Conservation (phyloP, 2,329 filamentous ascomycete genomes). For the Whalleya microplaca region DNA sequence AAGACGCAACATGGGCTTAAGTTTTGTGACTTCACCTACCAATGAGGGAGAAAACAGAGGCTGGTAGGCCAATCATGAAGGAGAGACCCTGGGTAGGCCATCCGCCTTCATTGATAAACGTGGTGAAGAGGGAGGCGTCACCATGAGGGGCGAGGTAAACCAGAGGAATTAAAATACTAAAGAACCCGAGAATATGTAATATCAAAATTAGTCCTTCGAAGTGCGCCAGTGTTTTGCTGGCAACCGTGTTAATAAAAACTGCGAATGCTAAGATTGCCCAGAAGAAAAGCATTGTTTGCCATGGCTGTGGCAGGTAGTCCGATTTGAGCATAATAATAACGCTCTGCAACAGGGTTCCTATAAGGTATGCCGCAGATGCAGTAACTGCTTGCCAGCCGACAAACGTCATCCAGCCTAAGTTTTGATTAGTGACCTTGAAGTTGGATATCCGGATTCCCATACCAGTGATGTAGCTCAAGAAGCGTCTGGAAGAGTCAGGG, state of each 20-base stretch:
- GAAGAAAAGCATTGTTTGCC: conserved; percentile 27
- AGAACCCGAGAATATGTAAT: conserved; percentile 50
- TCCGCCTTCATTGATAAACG: conserved; percentile 28
- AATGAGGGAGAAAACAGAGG: not conserved
- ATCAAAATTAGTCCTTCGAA: conserved; percentile 47
- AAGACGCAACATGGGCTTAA: too few species aligned
- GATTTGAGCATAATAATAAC: conserved; percentile 25
- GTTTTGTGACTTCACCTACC: too few species aligned
- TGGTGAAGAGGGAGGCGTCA: conserved; percentile 35
- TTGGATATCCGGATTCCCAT: too few species aligned
- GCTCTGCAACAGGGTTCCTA: conserved; percentile 27
- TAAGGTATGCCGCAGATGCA: conserved; percentile 20
- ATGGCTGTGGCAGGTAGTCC: conserved; percentile 27
- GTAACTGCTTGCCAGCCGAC: conserved; percentile 27
- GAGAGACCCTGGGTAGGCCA: conserved; percentile 29
- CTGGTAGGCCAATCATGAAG: not conserved
- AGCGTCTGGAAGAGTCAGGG: conserved; percentile 18
- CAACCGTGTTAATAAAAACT: conserved; percentile 44
- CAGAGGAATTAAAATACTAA: conserved; percentile 44
- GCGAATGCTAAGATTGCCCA: too few species aligned
- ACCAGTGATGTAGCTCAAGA: conserved; percentile 29
- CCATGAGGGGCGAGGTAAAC: conserved; percentile 34
- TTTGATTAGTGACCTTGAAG: too few species aligned
- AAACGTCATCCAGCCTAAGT: conserved; percentile 27
- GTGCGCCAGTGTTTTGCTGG: conserved; percentile 32